phyloP scores from a whole-genome alignment of 257 asterid genomes.

The Handroanthus guayacan region DNA sequence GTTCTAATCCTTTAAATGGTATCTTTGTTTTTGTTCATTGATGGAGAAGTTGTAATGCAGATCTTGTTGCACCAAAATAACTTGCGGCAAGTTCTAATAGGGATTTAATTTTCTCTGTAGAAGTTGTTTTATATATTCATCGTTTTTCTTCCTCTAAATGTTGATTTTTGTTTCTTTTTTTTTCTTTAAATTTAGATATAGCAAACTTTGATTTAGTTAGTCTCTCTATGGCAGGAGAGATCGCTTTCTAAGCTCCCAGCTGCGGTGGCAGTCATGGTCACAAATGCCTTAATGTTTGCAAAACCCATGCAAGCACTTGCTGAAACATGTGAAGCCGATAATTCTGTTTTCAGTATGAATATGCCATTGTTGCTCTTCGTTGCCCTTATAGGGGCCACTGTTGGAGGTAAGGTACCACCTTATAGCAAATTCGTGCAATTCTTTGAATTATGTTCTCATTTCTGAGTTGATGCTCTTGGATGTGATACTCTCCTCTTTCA shows the following conservation, averaged over 20 bases:
- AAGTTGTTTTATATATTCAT: no score
- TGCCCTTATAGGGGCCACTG: conserved; percentile 93
- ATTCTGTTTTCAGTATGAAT: conserved; percentile 66
- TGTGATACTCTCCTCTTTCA: neutral
- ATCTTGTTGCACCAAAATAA: no score
- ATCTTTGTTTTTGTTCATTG: neutral
- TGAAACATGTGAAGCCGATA: conserved; percentile 82
- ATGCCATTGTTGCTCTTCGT: conserved; percentile 91
- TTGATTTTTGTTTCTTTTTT: neutral
- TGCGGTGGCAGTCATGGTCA: conserved; percentile 41
- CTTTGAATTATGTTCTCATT: neutral
- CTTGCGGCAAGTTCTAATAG: no score
- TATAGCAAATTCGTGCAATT: conserved; percentile 7
- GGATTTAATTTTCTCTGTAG: no score
- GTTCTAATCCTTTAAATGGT: neutral
- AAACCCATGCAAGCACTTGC: conserved; percentile 83
- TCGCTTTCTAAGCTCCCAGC: conserved; percentile 47
- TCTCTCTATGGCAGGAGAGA: conserved; percentile 53
- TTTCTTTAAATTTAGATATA: neutral
- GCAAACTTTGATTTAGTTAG: conserved; percentile 4
- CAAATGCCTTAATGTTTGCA: conserved; percentile 63
- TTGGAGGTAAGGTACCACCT: conserved; percentile 70
- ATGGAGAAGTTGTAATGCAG: no score
- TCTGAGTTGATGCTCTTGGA: conserved; percentile 12
- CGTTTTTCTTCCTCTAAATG: neutral